Conservation (phyloP, 2,329 filamentous ascomycete species). For the Sporothrix curviconia region DNA sequence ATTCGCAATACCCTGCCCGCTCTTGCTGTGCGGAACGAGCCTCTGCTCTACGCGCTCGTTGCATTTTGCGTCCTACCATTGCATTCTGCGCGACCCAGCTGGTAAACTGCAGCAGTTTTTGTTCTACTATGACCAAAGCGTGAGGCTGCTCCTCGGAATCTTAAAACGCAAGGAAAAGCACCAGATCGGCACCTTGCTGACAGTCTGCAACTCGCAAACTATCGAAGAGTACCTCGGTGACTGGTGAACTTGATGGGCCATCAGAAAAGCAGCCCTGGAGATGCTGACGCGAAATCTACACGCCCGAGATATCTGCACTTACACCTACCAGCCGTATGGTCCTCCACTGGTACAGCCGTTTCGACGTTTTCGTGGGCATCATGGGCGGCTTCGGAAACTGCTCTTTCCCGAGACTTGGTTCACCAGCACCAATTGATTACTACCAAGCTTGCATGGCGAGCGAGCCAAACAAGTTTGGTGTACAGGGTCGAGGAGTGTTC, state of each 20-base stretch:
- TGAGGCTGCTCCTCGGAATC: conserved; percentile 66
- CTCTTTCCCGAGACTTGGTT: conserved; percentile 77
- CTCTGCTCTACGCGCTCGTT: conserved; percentile 77
- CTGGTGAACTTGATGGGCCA: conserved; percentile 89
- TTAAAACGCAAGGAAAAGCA: conserved; percentile 66
- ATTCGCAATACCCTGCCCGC: conserved; percentile 65
- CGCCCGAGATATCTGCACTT: conserved; percentile 65
- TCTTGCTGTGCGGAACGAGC: conserved; percentile 66
- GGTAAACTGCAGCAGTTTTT: conserved; percentile 77
- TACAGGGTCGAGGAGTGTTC: conserved; percentile 63
- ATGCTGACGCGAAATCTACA: conserved; percentile 74
- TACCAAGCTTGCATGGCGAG: conserved; percentile 52
- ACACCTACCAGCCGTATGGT: conserved; percentile 66
- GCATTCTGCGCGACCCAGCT: conserved; percentile 61
- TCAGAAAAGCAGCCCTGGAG: conserved; percentile 78
- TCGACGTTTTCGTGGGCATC: conserved; percentile 77
- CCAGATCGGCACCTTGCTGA: conserved; percentile 68
- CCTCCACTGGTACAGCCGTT: conserved; percentile 82
- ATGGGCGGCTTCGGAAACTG: conserved; percentile 72
- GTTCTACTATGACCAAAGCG: conserved; percentile 82
- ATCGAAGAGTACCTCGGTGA: conserved; percentile 97
- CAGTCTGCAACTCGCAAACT: conserved; percentile 87
- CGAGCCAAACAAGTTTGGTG: conserved; percentile 55
- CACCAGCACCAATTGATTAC: conserved; percentile 53
- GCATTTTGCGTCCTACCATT: conserved; percentile 86